Conservation (phyloP, 2,329 filamentous ascomycete genomes). For the Conoideocrella luteorostrata region DNA sequence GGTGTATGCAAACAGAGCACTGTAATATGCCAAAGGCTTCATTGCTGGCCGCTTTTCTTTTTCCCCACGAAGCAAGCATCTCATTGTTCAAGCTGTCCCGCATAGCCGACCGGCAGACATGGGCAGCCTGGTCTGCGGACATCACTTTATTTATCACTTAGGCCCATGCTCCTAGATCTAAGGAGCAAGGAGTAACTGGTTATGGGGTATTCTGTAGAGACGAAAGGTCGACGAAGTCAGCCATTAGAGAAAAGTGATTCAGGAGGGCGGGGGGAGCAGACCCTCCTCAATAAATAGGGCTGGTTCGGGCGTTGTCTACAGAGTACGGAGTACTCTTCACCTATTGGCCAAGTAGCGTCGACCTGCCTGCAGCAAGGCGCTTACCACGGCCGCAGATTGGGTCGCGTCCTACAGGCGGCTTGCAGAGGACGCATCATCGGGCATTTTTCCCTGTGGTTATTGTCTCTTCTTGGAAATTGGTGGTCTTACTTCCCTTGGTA, state of each 20-base stretch:
- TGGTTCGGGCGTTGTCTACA: too few species aligned
- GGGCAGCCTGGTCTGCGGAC: constrained; percentile 3
- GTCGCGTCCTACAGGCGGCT: constrained; percentile 9
- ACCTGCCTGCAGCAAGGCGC: constrained; percentile 10
- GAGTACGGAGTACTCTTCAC: too few species aligned
- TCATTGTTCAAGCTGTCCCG: constrained; percentile 1
- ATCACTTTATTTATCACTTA: neutral
- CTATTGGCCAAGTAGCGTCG: too few species aligned
- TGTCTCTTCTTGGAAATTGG: too few species aligned
- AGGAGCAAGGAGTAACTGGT: too few species aligned
- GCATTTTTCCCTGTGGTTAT: too few species aligned
- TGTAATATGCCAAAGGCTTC: too few species aligned
- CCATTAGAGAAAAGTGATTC: too few species aligned
- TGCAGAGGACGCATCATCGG: too few species aligned
- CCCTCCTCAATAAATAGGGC: neutral
- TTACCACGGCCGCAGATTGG: constrained; percentile 10
- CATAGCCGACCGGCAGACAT: constrained; percentile 5
- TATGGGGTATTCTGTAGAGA: neutral
- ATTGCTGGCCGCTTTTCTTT: neutral
- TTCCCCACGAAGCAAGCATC: neutral
- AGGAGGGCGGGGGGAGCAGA: neutral
- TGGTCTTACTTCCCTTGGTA: too few species aligned
- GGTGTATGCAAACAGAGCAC: too few species aligned
- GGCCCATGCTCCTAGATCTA: constrained; percentile 1
- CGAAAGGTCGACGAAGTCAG: too few species aligned